Percentiles rank a stretch among this genome's conserved stretches.
Evolutionary conservation across 1,284 basidiomycete species (phyloP).

Genomic region (Heterobasidion occidentale): DNA sequence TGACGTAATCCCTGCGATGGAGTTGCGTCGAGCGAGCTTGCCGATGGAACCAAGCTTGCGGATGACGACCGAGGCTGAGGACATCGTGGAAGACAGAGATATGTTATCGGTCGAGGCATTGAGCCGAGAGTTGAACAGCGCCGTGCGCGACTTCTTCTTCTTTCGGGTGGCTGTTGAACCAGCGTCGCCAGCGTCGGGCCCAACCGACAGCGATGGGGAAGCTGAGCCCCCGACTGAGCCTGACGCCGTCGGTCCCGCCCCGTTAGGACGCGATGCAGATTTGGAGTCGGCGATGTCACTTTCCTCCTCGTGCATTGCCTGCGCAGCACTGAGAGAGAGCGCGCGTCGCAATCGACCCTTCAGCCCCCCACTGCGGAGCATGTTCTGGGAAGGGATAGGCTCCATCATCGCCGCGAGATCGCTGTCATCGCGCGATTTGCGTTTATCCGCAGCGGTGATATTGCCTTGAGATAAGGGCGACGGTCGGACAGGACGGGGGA

Average conservation of each 20-base stretch:
- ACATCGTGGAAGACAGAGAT: conserved; percentile 93
- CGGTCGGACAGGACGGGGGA: conserved; percentile 54
- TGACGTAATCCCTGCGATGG: conserved; percentile 87
- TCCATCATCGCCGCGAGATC: conserved; percentile 37
- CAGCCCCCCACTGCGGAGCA: conserved; percentile 54
- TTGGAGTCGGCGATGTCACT: conserved; percentile 26
- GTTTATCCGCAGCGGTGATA: conserved; percentile 58
- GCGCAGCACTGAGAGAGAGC: conserved; percentile 56
- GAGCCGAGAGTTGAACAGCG: conserved; percentile 84
- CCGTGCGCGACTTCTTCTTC: conserved; percentile 50
- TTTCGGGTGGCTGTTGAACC: conserved; percentile 48
- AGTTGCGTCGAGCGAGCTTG: conserved; percentile 86
- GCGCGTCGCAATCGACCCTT: conserved; percentile 74
- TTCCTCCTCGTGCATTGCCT: conserved; percentile 49
- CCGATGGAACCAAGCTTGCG: conserved; percentile 93
- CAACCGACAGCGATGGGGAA: conserved; percentile 18
- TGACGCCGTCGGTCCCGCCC: not conserved
- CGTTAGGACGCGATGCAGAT: not conserved
- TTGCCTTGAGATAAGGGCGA: conserved; percentile 71
- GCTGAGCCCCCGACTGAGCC: conserved; percentile 7
- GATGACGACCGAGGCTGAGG: conserved; percentile 94
- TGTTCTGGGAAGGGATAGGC: conserved; percentile 30
- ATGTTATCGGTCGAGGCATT: conserved; percentile 98
- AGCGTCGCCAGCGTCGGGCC: conserved; percentile 20
- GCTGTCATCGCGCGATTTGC: conserved; percentile 73